Evolutionary conservation across 169 alveolate species (phyloP).

Genomic region (Prorocentrum cordatum): DNA sequence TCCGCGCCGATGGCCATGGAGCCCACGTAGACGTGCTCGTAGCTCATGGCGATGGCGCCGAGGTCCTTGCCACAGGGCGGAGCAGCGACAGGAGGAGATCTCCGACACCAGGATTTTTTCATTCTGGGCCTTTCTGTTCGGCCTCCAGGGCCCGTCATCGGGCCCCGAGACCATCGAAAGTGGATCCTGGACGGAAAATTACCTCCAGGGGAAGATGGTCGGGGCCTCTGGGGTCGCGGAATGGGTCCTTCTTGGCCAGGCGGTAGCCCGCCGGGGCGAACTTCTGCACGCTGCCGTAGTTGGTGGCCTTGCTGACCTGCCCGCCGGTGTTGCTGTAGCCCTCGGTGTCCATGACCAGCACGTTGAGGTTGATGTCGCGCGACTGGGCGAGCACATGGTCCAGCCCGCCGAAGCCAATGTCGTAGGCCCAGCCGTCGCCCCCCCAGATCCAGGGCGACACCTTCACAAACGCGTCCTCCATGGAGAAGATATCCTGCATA

Average conservation of each 20-base stretch:
- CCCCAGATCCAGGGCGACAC: conserved; percentile 66
- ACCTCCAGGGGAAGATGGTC: not conserved
- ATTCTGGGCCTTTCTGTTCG: conserved; percentile 41
- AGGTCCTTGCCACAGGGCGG: too few relatives aligned
- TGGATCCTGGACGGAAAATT: conserved; percentile 3
- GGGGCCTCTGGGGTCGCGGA: not conserved
- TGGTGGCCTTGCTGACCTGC: conserved; percentile 75
- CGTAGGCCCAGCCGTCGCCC: conserved; percentile 79
- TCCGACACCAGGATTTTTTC: too few relatives aligned
- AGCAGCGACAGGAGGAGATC: too few relatives aligned
- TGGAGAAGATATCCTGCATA: not conserved
- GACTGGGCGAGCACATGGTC: conserved; percentile 73
- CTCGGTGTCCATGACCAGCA: conserved; percentile 75
- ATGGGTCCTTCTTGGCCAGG: conserved; percentile 32
- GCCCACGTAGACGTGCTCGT: conserved; percentile 76
- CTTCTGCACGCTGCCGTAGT: conserved; percentile 72
- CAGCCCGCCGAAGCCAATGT: conserved; percentile 76
- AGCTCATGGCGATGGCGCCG: conserved; percentile 76
- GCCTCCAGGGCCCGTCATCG: conserved; percentile 54
- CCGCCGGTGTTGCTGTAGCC: conserved; percentile 75
- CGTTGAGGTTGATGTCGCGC: conserved; percentile 67
- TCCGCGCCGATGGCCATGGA: conserved; percentile 75
- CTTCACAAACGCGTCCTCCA: not conserved
- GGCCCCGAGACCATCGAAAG: too few relatives aligned
- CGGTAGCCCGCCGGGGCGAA: conserved; percentile 72